These are phyloP conservation scores for Wallacemonas sp. DNA, from an alignment of 208 protist genomes.

Conservation along the genomic window DNA sequence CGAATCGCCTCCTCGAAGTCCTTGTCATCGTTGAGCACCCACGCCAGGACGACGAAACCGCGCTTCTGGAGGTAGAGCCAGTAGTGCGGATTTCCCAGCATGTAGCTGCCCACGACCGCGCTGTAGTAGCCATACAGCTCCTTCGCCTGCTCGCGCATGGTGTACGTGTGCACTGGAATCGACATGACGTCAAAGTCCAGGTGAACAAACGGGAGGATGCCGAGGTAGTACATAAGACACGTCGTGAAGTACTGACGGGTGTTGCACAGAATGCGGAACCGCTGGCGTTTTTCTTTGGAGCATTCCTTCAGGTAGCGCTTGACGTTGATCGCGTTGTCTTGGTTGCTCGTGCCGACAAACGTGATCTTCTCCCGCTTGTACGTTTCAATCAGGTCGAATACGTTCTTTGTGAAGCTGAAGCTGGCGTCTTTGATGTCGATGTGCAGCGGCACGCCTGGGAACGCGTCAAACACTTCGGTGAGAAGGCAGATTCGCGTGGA, in stretches of 20 bases:
- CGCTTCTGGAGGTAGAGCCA: conserved; percentile 77
- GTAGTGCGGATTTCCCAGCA: conserved; percentile 58
- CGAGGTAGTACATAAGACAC: conserved; percentile 62
- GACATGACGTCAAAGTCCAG: conserved; percentile 77
- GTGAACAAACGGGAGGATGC: conserved; percentile 60
- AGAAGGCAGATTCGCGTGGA: conserved; percentile 66
- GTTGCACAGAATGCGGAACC: conserved; percentile 62
- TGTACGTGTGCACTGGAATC: conserved; percentile 64
- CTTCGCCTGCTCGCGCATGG: conserved; percentile 29
- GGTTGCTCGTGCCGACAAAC: conserved; percentile 71
- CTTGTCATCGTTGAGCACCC: conserved; percentile 72
- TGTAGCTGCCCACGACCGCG: conserved; percentile 23
- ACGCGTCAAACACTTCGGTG: conserved; percentile 65
- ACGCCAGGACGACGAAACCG: conserved; percentile 70
- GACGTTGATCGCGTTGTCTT: conserved; percentile 47
- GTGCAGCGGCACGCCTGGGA: conserved; percentile 63
- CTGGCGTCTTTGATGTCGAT: conserved; percentile 75
- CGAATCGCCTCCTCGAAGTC: conserved; percentile 56
- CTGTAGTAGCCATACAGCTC: conserved; percentile 25
- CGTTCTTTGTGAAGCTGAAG: conserved; percentile 40
- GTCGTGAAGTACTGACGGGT: conserved; percentile 44
- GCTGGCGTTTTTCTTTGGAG: conserved; percentile 35
- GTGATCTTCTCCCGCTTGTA: conserved; percentile 54
- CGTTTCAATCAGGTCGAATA: conserved; percentile 66
- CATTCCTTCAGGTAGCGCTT: conserved; percentile 47